These are phyloP conservation scores for Wallemia hederae DNA, from an alignment of 1,284 basidiomycete genomes.

Conservation along the genomic window DNA sequence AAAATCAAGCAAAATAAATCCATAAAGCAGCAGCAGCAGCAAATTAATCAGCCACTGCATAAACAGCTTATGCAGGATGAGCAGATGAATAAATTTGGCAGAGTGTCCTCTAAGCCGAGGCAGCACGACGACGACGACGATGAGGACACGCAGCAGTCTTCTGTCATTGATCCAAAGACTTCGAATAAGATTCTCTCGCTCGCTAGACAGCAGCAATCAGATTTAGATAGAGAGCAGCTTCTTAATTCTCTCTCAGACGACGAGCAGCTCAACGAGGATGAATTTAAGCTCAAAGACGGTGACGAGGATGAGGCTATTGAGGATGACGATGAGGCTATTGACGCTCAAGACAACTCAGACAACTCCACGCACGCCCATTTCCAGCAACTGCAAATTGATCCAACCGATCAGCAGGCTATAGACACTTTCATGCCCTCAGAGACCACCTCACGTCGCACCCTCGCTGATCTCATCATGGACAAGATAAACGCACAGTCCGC, in stretches of 20 bases:
- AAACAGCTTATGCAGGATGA: not conserved
- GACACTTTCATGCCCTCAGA: constrained; percentile 35
- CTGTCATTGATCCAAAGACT: constrained; percentile 48
- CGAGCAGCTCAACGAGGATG: constrained; percentile 20
- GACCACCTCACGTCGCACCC: constrained; percentile 27
- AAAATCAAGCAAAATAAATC: not conserved
- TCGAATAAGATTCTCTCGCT: constrained; percentile 74
- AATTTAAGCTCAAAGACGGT: constrained; percentile 14
- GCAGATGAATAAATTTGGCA: not conserved
- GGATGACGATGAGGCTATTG: constrained; percentile 16
- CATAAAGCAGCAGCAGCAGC: not conserved
- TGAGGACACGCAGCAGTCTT: not conserved
- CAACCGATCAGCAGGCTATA: constrained; percentile 51
- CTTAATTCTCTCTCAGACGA: constrained; percentile 19
- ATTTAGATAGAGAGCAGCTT: constrained; percentile 30
- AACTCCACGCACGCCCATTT: not conserved
- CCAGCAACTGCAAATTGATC: constrained; percentile 46
- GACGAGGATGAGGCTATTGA: constrained; percentile 16
- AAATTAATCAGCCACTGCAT: not conserved
- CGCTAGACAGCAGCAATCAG: constrained; percentile 75
- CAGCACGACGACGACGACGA: not conserved
- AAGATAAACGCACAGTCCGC: constrained; percentile 28
- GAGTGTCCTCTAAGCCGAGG: not conserved
- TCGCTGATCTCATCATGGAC: constrained; percentile 85
- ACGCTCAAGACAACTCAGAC: constrained; percentile 17